Base-by-base conservation (phyloP, 2,329 filamentous ascomycete genomes). In the Neoscytalidium dimidiatum region DNA sequence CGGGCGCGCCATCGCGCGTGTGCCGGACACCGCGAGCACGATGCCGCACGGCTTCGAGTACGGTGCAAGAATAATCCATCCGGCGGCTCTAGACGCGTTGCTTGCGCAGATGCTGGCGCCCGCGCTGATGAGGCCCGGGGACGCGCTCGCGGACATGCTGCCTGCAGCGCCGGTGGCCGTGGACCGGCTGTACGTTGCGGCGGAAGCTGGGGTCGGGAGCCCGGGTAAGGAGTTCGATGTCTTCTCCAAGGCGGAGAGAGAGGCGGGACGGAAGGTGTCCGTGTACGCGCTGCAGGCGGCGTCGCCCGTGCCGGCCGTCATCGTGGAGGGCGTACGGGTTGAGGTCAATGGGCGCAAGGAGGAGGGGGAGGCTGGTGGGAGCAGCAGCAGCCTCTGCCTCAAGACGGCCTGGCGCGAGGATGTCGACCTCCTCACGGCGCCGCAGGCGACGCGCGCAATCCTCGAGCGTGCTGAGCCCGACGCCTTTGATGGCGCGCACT, bases 31-130 rank as follows among this genome's bases (percentile, higher is more conserved):
- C 0, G 13, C 26, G 14, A 21, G 17, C 9, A 21, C 43, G 3
- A 60, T 60, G 56, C 56, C 56, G 11, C 7, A 21, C 21, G 7
- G 35, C 7, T 63, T 41, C 21, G 48, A 57, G 52, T n/a, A 69
- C 33, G n/a, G n/a, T n/a, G 62, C 66, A 5, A 58, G 67, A 23
- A 7, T 71, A 11, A 52, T 71, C 11, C 70, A 71, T 43, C 70
- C 70, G 7, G 64, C 68, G n/a, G 66, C 66, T n/a, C 56, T 71
- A 9, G 69, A 71, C 46, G 62, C 56, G 19, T 62, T 69, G 29
- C 14, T 71, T n/a, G n/a, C n/a, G 2, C 69, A 70, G 57, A 65
- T 70, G 1, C 64, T 72, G 19, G 35, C 38, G 43, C 33, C 58
- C 1, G 43, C 58, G 14, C 31, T 62, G 26, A 51, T 21, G 7